Evolutionary conservation across 768 basidiomycete species (phyloP).

Genomic region (Psilocybe subaeruginosa): DNA sequence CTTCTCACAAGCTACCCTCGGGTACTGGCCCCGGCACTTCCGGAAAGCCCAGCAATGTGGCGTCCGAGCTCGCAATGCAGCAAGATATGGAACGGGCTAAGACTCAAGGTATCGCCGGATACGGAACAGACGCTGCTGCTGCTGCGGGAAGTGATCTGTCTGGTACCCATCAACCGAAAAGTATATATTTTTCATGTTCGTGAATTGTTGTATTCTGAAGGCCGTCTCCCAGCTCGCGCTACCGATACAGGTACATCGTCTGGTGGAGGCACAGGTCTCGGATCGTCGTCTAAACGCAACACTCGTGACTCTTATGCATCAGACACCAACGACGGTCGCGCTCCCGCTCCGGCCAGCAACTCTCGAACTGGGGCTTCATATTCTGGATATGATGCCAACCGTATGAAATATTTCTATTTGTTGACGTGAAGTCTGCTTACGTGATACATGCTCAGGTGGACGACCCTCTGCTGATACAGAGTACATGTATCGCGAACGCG

Average conservation of each 20-base stretch:
- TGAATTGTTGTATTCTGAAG: not conserved
- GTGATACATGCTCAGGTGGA: not conserved
- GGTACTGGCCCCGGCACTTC: conserved; percentile 18
- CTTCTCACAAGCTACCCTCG: conserved; percentile 11
- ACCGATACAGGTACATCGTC: not conserved
- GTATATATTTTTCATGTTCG: not conserved
- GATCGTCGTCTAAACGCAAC: not conserved
- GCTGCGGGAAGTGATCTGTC: conserved; percentile 12
- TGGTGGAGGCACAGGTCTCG: not conserved
- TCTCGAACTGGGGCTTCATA: not conserved
- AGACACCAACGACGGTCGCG: not conserved
- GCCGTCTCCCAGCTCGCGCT: not conserved
- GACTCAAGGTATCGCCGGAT: conserved; percentile 7
- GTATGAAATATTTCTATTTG: not conserved
- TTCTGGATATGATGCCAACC: not conserved
- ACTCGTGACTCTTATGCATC: not conserved
- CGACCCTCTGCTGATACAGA: not conserved
- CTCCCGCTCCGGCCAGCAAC: not conserved
- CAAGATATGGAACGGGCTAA: conserved; percentile 7
- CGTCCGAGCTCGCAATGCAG: conserved; percentile 5
- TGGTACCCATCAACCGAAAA: conserved; percentile 3
- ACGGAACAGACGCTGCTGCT: conserved; percentile 18
- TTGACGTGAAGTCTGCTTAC: no score
- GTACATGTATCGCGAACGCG: not conserved
- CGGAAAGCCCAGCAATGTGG: conserved; percentile 7